Evolutionary conservation across 2,329 filamentous ascomycete species (phyloP).

Genomic region (Ciborinia camelliae): DNA sequence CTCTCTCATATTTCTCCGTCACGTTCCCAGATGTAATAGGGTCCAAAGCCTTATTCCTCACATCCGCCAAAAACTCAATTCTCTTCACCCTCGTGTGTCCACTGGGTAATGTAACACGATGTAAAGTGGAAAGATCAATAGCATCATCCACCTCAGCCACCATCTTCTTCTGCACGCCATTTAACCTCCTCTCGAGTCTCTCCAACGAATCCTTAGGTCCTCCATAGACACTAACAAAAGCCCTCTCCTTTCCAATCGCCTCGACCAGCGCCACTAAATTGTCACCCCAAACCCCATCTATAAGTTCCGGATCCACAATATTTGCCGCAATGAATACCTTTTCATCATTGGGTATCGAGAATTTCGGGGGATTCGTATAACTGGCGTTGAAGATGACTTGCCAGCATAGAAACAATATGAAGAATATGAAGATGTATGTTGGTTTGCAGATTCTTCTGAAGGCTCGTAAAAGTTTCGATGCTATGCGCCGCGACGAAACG

Average conservation of each 20-base stretch:
- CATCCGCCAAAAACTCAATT: constrained; percentile 69
- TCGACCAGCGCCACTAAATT: constrained; percentile 60
- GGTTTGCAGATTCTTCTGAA: constrained; percentile 27
- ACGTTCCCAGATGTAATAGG: constrained; percentile 51
- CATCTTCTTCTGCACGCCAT: constrained; percentile 42
- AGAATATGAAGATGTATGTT: constrained; percentile 27
- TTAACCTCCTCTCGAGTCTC: constrained; percentile 48
- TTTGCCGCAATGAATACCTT: constrained; percentile 73
- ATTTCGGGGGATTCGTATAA: constrained; percentile 42
- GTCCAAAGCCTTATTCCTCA: constrained; percentile 65
- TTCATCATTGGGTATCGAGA: constrained; percentile 50
- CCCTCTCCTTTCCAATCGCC: constrained; percentile 63
- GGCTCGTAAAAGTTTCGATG: constrained; percentile 23
- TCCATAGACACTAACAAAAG: constrained; percentile 70
- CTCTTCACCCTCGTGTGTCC: constrained; percentile 64
- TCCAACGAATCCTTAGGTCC: constrained; percentile 53
- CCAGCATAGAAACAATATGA: constrained; percentile 28
- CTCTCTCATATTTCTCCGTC: constrained; percentile 49
- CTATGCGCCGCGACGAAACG: constrained; percentile 17
- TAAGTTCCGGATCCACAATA: constrained; percentile 64
- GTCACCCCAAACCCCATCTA: constrained; percentile 61
- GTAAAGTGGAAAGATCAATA: constrained; percentile 54
- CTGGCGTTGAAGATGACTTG: constrained; percentile 42
- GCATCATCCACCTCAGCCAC: constrained; percentile 53
- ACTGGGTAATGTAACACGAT: constrained; percentile 58